Percentiles rank a stretch among this genome's conserved stretches.
phyloP scores from a whole-genome alignment of 192 early-diverging fungal species.

The Geranomyces variabilis region DNA sequence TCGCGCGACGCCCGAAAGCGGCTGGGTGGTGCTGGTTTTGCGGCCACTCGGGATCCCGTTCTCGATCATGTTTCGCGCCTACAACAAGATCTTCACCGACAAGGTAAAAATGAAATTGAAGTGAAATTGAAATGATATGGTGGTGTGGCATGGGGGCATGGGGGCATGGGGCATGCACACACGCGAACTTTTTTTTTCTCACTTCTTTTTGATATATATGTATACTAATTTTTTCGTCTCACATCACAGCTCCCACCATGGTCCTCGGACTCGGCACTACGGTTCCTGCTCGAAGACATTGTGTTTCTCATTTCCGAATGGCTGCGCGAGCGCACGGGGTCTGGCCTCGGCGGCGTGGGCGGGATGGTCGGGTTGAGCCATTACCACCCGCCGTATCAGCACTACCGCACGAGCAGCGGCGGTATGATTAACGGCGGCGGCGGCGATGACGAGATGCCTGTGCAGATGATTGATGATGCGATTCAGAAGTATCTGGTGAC shows the following conservation, averaged over 20 bases:
- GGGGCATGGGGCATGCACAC: too few relatives aligned
- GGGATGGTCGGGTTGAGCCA: too few relatives aligned
- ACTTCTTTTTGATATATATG: not conserved
- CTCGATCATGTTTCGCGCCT: constrained; percentile 28
- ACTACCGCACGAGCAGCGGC: too few relatives aligned
- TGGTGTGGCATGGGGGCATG: too few relatives aligned
- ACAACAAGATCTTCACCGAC: constrained; percentile 33
- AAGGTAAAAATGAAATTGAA: constrained; percentile 40
- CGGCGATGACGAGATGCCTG: constrained; percentile 26
- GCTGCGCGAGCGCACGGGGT: constrained; percentile 12
- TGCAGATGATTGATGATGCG: constrained; percentile 35
- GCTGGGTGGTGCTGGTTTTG: constrained; percentile 31
- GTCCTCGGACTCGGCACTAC: constrained; percentile 25
- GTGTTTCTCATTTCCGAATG: constrained; percentile 35
- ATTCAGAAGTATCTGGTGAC: constrained; percentile 35
- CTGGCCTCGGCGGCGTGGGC: not conserved
- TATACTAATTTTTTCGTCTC: not conserved
- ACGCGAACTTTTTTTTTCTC: not conserved
- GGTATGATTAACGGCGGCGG: too few relatives aligned
- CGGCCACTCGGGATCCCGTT: constrained; percentile 11
- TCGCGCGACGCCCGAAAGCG: constrained; percentile 8
- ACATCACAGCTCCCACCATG: constrained; percentile 35
- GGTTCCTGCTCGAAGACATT: constrained; percentile 33
- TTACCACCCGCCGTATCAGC: too few relatives aligned
- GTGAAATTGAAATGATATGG: not conserved